phyloP scores from a whole-genome alignment of 1,284 basidiomycete species.

The Ceratobasidium papillatum region DNA sequence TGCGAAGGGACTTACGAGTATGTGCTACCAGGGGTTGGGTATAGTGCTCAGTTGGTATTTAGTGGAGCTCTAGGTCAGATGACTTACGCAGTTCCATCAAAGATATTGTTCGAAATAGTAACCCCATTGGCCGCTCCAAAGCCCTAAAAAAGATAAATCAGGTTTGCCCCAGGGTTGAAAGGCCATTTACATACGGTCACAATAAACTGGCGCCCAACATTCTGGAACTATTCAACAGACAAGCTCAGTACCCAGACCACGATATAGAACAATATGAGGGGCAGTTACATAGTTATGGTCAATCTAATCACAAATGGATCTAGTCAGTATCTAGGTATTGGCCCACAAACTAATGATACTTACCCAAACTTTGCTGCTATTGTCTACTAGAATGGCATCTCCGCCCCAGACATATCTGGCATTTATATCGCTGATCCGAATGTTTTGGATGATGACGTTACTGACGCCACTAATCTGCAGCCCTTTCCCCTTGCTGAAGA shows the following conservation, averaged over 20 bases:
- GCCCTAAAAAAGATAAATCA: slow-evolving; percentile 15
- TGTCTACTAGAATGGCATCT: slow-evolving; percentile 46
- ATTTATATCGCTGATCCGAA: slow-evolving; percentile 49
- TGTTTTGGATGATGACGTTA: slow-evolving; percentile 39
- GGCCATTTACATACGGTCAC: slow-evolving; percentile 30
- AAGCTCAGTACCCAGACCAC: background rate
- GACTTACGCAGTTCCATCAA: slow-evolving; percentile 34
- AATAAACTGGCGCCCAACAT: slow-evolving; percentile 36
- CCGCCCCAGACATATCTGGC: slow-evolving; percentile 49
- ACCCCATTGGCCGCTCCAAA: slow-evolving; percentile 18
- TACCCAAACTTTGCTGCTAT: slow-evolving; percentile 47
- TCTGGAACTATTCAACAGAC: slow-evolving; percentile 20
- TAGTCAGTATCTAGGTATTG: no score
- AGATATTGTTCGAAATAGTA: slow-evolving; percentile 37
- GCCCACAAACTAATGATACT: no score
- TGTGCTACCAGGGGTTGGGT: slow-evolving; percentile 1
- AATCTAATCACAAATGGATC: no score
- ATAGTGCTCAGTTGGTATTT: background rate
- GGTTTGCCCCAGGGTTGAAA: background rate
- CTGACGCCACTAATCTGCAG: slow-evolving; percentile 11
- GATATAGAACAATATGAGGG: background rate
- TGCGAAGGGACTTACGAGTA: slow-evolving; percentile 35
- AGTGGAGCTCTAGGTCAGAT: background rate
- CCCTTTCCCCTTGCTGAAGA: slow-evolving; percentile 31
- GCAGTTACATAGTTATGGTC: slow-evolving; percentile 45